A percentile compares a stretch with the other conserved stretches of the same genome.
Evolutionary conservation across 345 rosid species (phyloP).

Genomic region (Hypericum perforatum): DNA sequence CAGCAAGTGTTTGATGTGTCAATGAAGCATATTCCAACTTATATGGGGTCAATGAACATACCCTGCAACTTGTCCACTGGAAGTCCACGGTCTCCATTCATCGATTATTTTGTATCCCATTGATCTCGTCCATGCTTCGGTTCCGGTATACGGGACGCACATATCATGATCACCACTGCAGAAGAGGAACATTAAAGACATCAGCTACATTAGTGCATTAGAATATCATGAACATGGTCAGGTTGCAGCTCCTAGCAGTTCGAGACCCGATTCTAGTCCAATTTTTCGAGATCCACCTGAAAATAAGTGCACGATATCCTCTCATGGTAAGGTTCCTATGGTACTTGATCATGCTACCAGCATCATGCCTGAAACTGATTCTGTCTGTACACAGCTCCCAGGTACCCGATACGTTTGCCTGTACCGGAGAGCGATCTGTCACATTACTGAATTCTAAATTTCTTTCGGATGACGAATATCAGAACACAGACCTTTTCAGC

Average conservation of each 20-base stretch:
- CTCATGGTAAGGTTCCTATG: constrained; percentile 71
- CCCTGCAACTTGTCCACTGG: constrained; percentile 66
- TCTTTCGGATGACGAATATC: neutral
- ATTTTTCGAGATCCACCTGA: constrained; percentile 42
- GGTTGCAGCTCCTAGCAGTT: neutral
- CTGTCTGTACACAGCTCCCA: constrained; percentile 49
- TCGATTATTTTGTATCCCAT: constrained; percentile 62
- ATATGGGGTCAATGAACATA: constrained; percentile 14
- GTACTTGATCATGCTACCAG: constrained; percentile 73
- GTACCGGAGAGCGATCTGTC: constrained; percentile 1
- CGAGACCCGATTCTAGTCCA: too few relatives aligned
- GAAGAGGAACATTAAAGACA: too few relatives aligned
- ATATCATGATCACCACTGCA: constrained; percentile 87
- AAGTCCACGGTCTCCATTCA: constrained; percentile 83
- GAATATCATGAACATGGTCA: too few relatives aligned
- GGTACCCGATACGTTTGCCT: constrained; percentile 37
- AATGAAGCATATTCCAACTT: too few relatives aligned
- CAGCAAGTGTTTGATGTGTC: too few relatives aligned
- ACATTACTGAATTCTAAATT: constrained; percentile 7
- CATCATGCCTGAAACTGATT: constrained; percentile 28
- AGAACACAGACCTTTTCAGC: constrained; percentile 42
- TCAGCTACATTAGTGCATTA: too few relatives aligned
- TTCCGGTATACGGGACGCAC: constrained; percentile 90
- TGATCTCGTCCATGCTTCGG: constrained; percentile 83
- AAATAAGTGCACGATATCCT: constrained; percentile 73